A percentile compares a stretch with the other conserved stretches of the same genome.
Evolutionary conservation across 768 basidiomycete genomes (phyloP).

Genomic region (Rhodotorula sphaerocarpa): DNA sequence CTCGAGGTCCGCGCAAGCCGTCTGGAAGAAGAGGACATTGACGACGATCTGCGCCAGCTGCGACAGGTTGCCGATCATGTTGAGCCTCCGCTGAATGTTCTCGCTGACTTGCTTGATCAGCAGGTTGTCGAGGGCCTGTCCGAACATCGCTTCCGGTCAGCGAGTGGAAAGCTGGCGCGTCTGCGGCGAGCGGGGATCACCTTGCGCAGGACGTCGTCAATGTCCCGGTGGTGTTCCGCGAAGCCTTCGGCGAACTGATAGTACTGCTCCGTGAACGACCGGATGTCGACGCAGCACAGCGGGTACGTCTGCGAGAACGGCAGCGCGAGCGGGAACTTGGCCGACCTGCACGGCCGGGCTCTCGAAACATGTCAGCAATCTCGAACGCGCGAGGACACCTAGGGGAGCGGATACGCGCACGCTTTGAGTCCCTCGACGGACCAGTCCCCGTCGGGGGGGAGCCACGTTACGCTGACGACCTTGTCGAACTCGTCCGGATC

Average conservation of each 20-base stretch:
- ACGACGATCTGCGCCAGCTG: slow-evolving; percentile 89
- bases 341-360: slow-evolving; percentile 46
- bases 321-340: slow-evolving; percentile 58
- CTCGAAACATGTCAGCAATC: background rate
- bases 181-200: slow-evolving; percentile 47
- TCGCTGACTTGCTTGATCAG: slow-evolving; percentile 66
- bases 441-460: slow-evolving; percentile 55
- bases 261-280: slow-evolving; percentile 84
- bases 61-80: slow-evolving; percentile 66
- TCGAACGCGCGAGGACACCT: slow-evolving; percentile 20
- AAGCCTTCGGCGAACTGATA: slow-evolving; percentile 95
- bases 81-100: slow-evolving; percentile 64
- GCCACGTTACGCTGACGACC: slow-evolving; percentile 74
- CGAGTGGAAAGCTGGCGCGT: background rate
- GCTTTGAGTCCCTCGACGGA: slow-evolving; percentile 8
- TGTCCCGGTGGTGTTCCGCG: slow-evolving; percentile 78
- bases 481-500: slow-evolving; percentile 56
- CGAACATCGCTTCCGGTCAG: background rate
- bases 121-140: slow-evolving; percentile 75
- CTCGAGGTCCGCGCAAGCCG: slow-evolving; percentile 74
- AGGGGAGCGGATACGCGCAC: slow-evolving; percentile 7
- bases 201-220: slow-evolving; percentile 82
- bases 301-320: slow-evolving; percentile 96
- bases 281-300: slow-evolving; percentile 86
- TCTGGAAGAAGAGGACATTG: slow-evolving; percentile 85